Base-by-base conservation (phyloP, 192 early-diverging fungal species). In the Jimgerdemannia lactiflua region DNA sequence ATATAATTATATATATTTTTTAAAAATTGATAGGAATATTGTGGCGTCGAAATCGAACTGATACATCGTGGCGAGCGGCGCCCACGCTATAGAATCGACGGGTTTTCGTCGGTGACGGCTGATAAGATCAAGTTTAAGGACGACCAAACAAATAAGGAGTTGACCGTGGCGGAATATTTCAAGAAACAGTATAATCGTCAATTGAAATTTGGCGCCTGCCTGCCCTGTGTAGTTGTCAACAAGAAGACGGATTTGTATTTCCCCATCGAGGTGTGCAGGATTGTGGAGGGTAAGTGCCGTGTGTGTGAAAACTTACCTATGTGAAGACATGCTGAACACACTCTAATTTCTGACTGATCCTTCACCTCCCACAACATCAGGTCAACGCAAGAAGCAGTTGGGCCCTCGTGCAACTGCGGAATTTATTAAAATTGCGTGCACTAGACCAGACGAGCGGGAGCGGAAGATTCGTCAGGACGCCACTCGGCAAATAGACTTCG, bases 361-460 rank as follows among this genome's bases (percentile, higher is more conserved):
- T 11, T 54, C 4, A 54, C 49, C 49, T 54, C 11, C 4, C 49
- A 54, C 49, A 54, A 54, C 43, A 86, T n/a, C 91, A 43, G 96
- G 94, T 70, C 95, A 96, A 83, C 89, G 95, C 63, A 81, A 90
- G 74, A 86, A 93, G 71, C 95, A 95, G 76, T 79, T 97, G 43
- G 90, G 94, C 74, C 94, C 96, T 68, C 82, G 82, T 43, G 91
- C 95, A 86, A 97, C 96, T 0, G 93, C 95, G 0, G 95, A 99
- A 77, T 97, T 99, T 95, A 97, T 99, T 77, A 94, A 90, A 43
- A 95, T 94, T 77, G 96, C 95, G 0, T 96, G 95, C 77, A 91
- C 93, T 80, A 86, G 86, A 42, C 97, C 97, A 1, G 85, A 89
- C 69, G 88, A 94, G 19, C 93, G 96, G 70, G 89, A 89, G 72